Evolutionary conservation across 2,329 filamentous ascomycete genomes (phyloP).

Genomic region (Kalmusia sp.): DNA sequence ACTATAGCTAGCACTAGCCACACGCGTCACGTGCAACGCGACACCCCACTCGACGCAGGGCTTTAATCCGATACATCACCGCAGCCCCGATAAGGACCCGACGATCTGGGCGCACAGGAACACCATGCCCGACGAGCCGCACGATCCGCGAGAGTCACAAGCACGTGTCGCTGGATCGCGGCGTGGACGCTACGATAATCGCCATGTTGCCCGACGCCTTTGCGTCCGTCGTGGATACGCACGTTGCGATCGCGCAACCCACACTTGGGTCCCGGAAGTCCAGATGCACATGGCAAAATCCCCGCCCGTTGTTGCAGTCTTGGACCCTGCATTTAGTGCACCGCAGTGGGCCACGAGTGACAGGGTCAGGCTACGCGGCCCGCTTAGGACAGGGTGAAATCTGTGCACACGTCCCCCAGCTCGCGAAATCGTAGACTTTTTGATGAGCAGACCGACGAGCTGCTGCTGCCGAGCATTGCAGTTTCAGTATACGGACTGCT

Average conservation of each 20-base stretch:
- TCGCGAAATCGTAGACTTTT: not conserved
- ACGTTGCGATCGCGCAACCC: too few species aligned
- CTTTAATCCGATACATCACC: too few species aligned
- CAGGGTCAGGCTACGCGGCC: not conserved
- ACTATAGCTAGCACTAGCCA: not conserved
- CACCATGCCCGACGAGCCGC: not conserved
- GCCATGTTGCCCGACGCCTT: too few species aligned
- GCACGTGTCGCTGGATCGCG: not conserved
- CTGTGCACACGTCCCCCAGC: not conserved
- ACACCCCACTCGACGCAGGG: too few species aligned
- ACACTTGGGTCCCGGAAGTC: too few species aligned
- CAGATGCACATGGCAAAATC: not conserved
- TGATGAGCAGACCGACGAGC: not conserved
- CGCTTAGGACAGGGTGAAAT: not conserved
- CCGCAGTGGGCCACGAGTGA: not conserved
- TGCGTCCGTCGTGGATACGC: too few species aligned
- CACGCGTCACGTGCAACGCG: not conserved
- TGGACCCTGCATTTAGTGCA: constrained; percentile 7
- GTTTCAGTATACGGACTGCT: not conserved
- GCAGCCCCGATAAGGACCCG: not conserved
- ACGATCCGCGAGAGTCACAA: too few species aligned
- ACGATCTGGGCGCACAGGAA: not conserved
- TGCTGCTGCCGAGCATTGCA: not conserved
- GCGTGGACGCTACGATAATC: too few species aligned
- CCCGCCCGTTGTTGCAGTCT: not conserved